Percentiles rank a stretch among this genome's conserved stretches.
Evolutionary conservation across 176 grass and related monocot genomes (phyloP).

Genomic region (Zoysia japonica): DNA sequence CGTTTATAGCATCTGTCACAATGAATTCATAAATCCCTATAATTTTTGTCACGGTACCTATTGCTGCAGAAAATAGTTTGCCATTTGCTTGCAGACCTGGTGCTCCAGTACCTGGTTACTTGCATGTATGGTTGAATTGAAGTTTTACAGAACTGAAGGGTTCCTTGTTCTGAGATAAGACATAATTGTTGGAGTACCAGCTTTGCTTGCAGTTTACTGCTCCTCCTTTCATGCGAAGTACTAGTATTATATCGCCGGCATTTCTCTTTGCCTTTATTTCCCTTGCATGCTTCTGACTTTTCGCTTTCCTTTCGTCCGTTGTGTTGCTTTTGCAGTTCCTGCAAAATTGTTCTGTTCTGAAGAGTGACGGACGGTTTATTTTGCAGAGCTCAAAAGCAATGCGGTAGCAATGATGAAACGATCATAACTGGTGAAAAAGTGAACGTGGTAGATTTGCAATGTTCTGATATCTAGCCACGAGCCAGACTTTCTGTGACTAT

Average conservation of each 20-base stretch:
- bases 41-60: neutral
- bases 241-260: neutral
- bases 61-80: neutral
- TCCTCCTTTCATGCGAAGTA: neutral
- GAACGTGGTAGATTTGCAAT: neutral
- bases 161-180: neutral
- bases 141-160: neutral
- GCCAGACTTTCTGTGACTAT: too few relatives aligned
- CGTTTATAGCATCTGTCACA: neutral
- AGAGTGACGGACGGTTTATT: neutral
- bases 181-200: neutral
- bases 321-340: neutral
- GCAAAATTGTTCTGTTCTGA: neutral
- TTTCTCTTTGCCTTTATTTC: slow-evolving; percentile 12
- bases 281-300: neutral
- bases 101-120: neutral
- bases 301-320: neutral
- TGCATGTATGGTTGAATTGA: neutral
- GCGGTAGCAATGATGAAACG: neutral
- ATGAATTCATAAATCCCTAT: too few relatives aligned
- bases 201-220: slow-evolving; percentile 34
- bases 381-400: slow-evolving; percentile 6
- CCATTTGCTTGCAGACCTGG: neutral
- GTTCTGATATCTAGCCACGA: neutral
- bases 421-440: slow-evolving; percentile 1